Evolutionary conservation across 1,284 basidiomycete species (phyloP).

Genomic region (Ceratobasidium sp.): DNA sequence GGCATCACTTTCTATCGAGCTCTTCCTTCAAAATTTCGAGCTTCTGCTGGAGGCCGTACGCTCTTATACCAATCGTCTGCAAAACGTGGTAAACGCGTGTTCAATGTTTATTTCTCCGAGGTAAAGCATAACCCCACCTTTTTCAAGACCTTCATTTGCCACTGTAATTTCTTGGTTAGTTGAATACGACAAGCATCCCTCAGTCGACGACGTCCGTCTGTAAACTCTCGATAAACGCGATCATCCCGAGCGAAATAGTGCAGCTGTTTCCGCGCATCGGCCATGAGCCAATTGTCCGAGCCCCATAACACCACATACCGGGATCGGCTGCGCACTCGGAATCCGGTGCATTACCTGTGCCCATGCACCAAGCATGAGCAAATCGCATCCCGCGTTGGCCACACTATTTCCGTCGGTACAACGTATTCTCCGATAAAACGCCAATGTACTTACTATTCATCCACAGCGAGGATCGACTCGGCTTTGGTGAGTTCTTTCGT

Average conservation of each 20-base stretch:
- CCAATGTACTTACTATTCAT: slow-evolving; percentile 73
- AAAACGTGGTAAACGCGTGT: slow-evolving; percentile 15
- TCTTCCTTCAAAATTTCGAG: slow-evolving; percentile 41
- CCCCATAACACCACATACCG: slow-evolving; percentile 56
- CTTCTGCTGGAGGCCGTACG: slow-evolving; percentile 41
- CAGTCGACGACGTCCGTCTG: slow-evolving; percentile 64
- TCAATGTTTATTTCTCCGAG: slow-evolving; percentile 28
- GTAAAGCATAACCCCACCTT: slow-evolving; percentile 51
- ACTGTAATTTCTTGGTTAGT: slow-evolving; percentile 64
- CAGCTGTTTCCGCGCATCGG: slow-evolving; percentile 58
- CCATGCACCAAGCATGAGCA: slow-evolving; percentile 78
- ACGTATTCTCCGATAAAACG: slow-evolving; percentile 9
- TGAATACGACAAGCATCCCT: slow-evolving; percentile 59
- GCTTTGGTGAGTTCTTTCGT: slow-evolving; percentile 78
- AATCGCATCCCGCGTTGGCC: slow-evolving; percentile 77
- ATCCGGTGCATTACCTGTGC: slow-evolving; percentile 57
- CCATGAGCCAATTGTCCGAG: slow-evolving; percentile 33
- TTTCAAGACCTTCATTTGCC: slow-evolving; percentile 71
- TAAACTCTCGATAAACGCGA: slow-evolving; percentile 73
- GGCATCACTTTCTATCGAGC: slow-evolving; percentile 21
- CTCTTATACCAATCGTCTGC: slow-evolving; percentile 37
- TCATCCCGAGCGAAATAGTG: slow-evolving; percentile 84
- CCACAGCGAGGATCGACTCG: slow-evolving; percentile 68
- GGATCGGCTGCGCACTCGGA: slow-evolving; percentile 65
- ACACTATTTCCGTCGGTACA: slow-evolving; percentile 57